Base-by-base conservation (phyloP, 2,329 filamentous ascomycete genomes). In the Alternaria alternata region DNA sequence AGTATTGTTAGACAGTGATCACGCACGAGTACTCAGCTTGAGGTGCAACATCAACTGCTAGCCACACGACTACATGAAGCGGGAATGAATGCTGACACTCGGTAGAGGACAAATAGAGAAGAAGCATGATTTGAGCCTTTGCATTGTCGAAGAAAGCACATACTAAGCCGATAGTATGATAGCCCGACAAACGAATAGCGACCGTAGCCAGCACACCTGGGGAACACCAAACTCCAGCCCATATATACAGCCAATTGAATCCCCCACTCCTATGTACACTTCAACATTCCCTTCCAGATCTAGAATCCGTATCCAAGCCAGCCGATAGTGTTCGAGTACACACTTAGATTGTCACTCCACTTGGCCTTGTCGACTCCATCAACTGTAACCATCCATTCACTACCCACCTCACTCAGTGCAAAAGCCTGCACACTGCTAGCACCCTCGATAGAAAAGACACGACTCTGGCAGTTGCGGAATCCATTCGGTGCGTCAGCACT, bases 401-500 rank as follows among this genome's bases (percentile, higher is more conserved):
- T 78, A 5, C 80, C 81, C 5, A 85, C 78, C n/a, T 83, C 80
- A 63, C 79, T 85, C 36, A 86, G 72, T 4, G 80, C 79, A 67
- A 85, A 87, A 0, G 85, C 76, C 32, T 73, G 73, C 11, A 83
- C 69, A 43, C 57, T 70, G 1, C 63, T 71, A 9, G 71, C 75
- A 4, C 80, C 81, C 59, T 85, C 83, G 39, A 86, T 72, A 51
- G 79, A 81, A 54, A 86, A 77, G 39, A 86, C 84, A n/a, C 76
- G 73, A 53, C 76, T 80, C 74, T 87, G 85, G 65, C 85, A 87
- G 20, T 76, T 64, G 24, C 73, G 63, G 3, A 74, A 64, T 20
- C 81, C 79, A 4, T 78, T 63, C 0, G 69, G 46, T 2, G 67
- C 66, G 14, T 70, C 65, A 7, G 69, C 43, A 3, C 46, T 56